These are phyloP conservation scores for Leptodontidium sp. DNA, from an alignment of 2,329 filamentous ascomycete genomes.

Conservation along the genomic window DNA sequence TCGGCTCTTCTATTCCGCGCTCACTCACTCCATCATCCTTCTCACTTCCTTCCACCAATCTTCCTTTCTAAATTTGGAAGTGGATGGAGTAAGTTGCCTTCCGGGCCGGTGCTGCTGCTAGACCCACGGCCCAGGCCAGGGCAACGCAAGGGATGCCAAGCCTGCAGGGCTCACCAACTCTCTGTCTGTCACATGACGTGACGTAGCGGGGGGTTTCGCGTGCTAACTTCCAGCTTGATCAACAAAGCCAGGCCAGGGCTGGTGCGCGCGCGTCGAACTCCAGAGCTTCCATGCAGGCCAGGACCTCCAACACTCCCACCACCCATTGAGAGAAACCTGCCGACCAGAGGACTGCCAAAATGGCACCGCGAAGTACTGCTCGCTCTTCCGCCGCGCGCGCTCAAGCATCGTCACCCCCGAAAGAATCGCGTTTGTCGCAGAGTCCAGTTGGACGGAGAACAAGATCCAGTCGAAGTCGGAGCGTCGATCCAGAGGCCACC, in stretches of 20 bases:
- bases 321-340: background rate
- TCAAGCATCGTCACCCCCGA: constrained; percentile 43
- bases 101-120: background rate
- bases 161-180: too few species aligned
- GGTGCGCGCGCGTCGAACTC: background rate
- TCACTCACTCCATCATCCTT: background rate
- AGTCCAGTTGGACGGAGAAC: constrained; percentile 36
- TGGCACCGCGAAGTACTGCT: constrained; percentile 32
- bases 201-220: background rate
- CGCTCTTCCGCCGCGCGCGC: constrained; percentile 37
- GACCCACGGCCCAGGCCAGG: background rate
- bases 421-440: constrained; percentile 30
- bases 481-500: constrained; percentile 46
- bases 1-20: too few species aligned
- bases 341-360: constrained; percentile 4
- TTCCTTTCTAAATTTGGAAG: too few species aligned
- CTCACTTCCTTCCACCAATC: too few species aligned
- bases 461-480: constrained; percentile 50
- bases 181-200: background rate
- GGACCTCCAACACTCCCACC: background rate
- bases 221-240: background rate
- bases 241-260: background rate
- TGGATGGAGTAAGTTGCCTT: background rate
- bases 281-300: background rate
- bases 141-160: background rate